Conservation (phyloP, 139 green algal species). For the Asterochloris sp. region DNA sequence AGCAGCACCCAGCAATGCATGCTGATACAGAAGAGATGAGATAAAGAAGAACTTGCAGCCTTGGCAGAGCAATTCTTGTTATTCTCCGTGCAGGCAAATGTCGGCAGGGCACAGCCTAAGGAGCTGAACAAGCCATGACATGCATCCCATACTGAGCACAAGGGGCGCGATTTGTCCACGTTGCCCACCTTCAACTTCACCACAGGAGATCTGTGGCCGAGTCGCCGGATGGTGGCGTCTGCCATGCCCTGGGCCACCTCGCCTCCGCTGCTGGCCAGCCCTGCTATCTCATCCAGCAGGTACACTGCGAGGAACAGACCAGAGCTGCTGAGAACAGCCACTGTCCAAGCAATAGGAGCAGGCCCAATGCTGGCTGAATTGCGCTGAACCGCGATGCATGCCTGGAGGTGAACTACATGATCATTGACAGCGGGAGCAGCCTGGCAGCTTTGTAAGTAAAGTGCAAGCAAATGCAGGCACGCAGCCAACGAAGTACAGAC, state of each 20-base stretch:
- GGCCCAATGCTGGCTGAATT: too few species aligned
- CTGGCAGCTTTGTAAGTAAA: not conserved
- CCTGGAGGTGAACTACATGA: too few species aligned
- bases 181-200: conserved; percentile 73
- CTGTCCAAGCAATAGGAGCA: too few species aligned
- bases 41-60: too few species aligned
- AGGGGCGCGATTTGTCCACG: not conserved
- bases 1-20: not conserved
- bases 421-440: too few species aligned
- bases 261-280: conserved; percentile 9
- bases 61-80: not conserved
- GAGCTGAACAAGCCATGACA: too few species aligned
- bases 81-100: not conserved
- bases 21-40: not conserved
- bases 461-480: not conserved
- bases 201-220: conserved; percentile 51
- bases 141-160: too few species aligned
- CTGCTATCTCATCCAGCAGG: conserved; percentile 71
- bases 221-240: conserved; percentile 47
- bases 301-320: conserved; percentile 55
- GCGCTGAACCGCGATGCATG: too few species aligned
- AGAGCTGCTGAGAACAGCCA: not conserved
- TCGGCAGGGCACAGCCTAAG: too few species aligned
- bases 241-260: conserved; percentile 42
- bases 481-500: not conserved